Conservation (phyloP, 73 alveolate genomes). For the Breviolum minutum region DNA sequence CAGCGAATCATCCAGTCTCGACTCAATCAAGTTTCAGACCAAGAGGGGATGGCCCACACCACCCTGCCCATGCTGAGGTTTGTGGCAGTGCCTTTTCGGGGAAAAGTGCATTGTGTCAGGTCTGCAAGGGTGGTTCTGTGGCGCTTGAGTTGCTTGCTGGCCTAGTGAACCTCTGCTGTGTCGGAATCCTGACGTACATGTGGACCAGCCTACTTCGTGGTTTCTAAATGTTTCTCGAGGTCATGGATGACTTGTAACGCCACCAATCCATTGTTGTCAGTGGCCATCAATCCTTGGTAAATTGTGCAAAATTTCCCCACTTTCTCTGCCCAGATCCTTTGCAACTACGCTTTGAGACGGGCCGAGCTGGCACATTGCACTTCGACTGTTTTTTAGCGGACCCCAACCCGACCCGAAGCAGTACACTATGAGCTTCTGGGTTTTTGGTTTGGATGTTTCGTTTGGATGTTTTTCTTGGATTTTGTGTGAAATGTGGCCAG, state of each 20-base stretch:
- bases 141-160: too few relatives aligned
- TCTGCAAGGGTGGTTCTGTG: too few relatives aligned
- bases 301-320: background rate
- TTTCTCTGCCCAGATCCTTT: slow-evolving; percentile 27
- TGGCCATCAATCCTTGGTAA: background rate
- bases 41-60: background rate
- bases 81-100: slow-evolving; percentile 93
- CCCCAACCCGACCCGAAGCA: too few relatives aligned
- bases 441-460: background rate
- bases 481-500: background rate
- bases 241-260: background rate
- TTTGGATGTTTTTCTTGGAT: background rate
- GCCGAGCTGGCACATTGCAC: background rate
- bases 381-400: background rate
- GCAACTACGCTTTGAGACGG: slow-evolving; percentile 92
- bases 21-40: background rate
- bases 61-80: slow-evolving; percentile 5
- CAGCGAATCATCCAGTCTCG: background rate
- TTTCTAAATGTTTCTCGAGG: background rate
- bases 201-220: background rate
- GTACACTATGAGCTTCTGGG: background rate
- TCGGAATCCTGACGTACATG: background rate
- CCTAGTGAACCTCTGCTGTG: too few relatives aligned
- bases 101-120: slow-evolving; percentile 88
- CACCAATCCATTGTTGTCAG: too few relatives aligned